Evolutionary conservation across 192 early-diverging fungal genomes (phyloP).

Genomic region (Backusella tarrabulga): DNA sequence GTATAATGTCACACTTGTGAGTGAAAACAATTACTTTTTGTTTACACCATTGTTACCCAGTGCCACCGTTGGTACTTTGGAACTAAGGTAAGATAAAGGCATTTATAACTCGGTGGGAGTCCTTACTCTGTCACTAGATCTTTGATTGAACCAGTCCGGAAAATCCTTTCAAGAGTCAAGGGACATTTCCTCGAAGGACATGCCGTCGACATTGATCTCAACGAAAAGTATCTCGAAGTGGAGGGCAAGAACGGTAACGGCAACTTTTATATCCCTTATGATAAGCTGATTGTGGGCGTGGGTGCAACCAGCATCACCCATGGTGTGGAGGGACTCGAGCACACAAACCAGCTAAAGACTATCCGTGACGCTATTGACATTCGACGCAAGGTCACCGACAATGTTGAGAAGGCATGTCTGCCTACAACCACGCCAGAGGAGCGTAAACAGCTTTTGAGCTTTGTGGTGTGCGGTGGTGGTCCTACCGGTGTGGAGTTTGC

Average conservation of each 20-base stretch:
- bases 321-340: constrained; percentile 62
- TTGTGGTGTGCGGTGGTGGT: constrained; percentile 76
- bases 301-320: constrained; percentile 59
- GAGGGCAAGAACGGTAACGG: constrained; percentile 20
- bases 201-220: constrained; percentile 51
- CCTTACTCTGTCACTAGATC: constrained; percentile 34
- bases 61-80: constrained; percentile 57
- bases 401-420: constrained; percentile 65
- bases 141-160: constrained; percentile 52
- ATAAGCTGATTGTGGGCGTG: constrained; percentile 55
- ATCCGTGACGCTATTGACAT: constrained; percentile 65
- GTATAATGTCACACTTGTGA: constrained; percentile 52
- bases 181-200: constrained; percentile 50
- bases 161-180: constrained; percentile 37
- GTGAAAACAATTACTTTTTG: constrained; percentile 51
- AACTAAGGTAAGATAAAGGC: constrained; percentile 42
- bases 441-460: constrained; percentile 57
- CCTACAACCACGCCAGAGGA: constrained; percentile 62
- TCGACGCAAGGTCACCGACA: constrained; percentile 53
- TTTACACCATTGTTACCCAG: constrained; percentile 54
- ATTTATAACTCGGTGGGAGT: background rate
- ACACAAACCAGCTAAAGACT: constrained; percentile 61
- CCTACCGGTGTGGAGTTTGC: constrained; percentile 71
- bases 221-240: constrained; percentile 50
- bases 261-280: constrained; percentile 55